Evolutionary conservation across 306 rosid species (phyloP), one percentile per base, ranked within the genome.

Genomic region (Nissolia schottii): DNA sequence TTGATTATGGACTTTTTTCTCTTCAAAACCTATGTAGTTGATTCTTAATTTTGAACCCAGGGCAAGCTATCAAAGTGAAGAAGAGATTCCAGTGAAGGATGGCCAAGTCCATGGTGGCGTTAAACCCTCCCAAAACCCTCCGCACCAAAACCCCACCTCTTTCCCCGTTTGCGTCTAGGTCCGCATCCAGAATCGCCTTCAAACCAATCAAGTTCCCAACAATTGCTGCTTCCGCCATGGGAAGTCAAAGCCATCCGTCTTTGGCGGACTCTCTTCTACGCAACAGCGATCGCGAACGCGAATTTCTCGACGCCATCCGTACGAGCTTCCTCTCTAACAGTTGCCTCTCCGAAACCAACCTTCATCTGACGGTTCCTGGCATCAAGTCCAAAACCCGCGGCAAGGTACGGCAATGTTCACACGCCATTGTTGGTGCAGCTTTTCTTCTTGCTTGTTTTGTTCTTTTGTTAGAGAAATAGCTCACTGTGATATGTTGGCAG

Each of bases 261-360:
- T 72, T 86, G 46, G 50, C 13, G 0, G 94, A 87, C 28, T 77
- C 85, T 67, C 64, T 90, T 37, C 71, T 83, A n/a, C n/a, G n/a
- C 53, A 82, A 64, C 65, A 37, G 87, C 25, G 32, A 79, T 71
- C 90, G 88, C 58, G 85, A 71, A 64, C 78, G 79, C 16, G 85
- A 86, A 64, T 34, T 86, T 9, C 61, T 82, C 15, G 82, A 70
- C 2, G 71, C 83, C 58, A 87, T 92, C 13, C 62, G 74, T 8
- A 68, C 16, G 3, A 22, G 40, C 16, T 79, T 91, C 1, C 77
- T 76, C 73, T 64, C 78, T 31, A 85, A 83, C 28, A n/a, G n/a
- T n/a, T 86, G 96, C 72, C 88, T 94, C 41, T 87, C 94, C 5
- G 96, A 94, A 75, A 91, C 97, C 13, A 85, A 87, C 75, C 96